A percentile compares a stretch with the other conserved stretches of the same genome.
phyloP scores from a whole-genome alignment of 768 basidiomycete genomes.

The Pleurotus pulmonarius region DNA sequence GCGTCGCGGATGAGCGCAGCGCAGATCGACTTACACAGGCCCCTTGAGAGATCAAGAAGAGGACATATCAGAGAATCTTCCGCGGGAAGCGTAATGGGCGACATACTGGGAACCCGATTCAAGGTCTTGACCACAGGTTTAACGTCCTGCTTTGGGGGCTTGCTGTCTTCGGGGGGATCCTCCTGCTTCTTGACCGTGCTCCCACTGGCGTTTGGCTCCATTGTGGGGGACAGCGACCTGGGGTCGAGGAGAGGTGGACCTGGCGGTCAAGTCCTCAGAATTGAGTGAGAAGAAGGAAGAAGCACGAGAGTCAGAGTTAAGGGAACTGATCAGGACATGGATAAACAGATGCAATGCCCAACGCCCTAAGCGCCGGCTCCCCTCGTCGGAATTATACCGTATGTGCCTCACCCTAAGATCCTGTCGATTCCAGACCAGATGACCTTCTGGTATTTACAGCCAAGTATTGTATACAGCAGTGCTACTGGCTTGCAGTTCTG shows the following conservation, averaged over 20 bases:
- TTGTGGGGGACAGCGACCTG: constrained; percentile 17
- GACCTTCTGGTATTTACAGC: background rate
- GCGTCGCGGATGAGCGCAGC: constrained; percentile 9
- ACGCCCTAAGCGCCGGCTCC: constrained; percentile 1
- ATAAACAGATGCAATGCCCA: constrained; percentile 15
- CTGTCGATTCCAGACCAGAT: background rate
- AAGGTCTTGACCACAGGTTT: constrained; percentile 76
- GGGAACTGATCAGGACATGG: constrained; percentile 19
- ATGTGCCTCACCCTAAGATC: constrained; percentile 1
- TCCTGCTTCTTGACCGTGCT: constrained; percentile 58
- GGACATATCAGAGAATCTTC: constrained; percentile 12
- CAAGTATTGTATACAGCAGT: too few relatives aligned
- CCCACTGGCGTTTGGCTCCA: constrained; percentile 31
- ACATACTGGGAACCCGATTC: constrained; percentile 83
- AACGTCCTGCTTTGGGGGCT: constrained; percentile 52
- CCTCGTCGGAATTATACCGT: background rate
- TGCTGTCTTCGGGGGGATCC: constrained; percentile 52
- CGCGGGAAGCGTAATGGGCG: constrained; percentile 20
- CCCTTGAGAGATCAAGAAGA: constrained; percentile 39
- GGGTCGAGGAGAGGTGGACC: background rate
- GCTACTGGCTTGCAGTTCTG: too few relatives aligned
- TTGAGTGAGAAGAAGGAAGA: constrained; percentile 12
- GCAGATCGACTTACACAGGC: constrained; percentile 61
- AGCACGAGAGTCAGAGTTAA: constrained; percentile 14
- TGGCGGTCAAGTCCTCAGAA: constrained; percentile 9